phyloP scores from a whole-genome alignment of 2,329 filamentous ascomycete genomes.

The Scleromitrula shiraiana region DNA sequence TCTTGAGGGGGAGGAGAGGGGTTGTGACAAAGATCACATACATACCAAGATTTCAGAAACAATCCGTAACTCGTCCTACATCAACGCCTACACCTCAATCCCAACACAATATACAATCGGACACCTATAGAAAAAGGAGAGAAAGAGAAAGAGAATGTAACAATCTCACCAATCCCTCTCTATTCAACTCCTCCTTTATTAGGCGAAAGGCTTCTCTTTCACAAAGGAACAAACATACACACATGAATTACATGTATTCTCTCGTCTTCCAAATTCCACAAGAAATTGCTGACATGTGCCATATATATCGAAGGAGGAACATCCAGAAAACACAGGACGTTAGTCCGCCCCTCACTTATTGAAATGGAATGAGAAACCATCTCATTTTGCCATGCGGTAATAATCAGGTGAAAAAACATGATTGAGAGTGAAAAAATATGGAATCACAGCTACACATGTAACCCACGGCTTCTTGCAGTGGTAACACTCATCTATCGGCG shows the following conservation, averaged over 20 bases:
- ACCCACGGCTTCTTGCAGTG: conserved; percentile 2
- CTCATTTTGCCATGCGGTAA: conserved; percentile 5
- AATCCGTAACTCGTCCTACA: no score
- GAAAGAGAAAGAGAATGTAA: neutral
- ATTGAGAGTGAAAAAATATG: conserved; percentile 7
- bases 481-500: conserved; percentile 10
- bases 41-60: neutral
- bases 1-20: neutral
- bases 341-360: no score
- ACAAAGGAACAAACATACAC: no score
- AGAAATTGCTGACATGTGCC: conserved; percentile 8
- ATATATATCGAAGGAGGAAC: no score
- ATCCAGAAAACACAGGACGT: neutral
- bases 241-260: no score
- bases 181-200: neutral
- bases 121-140: neutral
- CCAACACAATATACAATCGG: neutral
- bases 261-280: no score
- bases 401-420: conserved; percentile 7
- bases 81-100: neutral
- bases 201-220: neutral
- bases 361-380: no score
- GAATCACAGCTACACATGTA: conserved; percentile 9
- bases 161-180: neutral
- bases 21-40: neutral